Percentiles rank a stretch among this genome's conserved stretches.
These are phyloP conservation scores for Helotiales sp. DNA, from an alignment of 2,329 filamentous ascomycete genomes.

Conservation along the genomic window DNA sequence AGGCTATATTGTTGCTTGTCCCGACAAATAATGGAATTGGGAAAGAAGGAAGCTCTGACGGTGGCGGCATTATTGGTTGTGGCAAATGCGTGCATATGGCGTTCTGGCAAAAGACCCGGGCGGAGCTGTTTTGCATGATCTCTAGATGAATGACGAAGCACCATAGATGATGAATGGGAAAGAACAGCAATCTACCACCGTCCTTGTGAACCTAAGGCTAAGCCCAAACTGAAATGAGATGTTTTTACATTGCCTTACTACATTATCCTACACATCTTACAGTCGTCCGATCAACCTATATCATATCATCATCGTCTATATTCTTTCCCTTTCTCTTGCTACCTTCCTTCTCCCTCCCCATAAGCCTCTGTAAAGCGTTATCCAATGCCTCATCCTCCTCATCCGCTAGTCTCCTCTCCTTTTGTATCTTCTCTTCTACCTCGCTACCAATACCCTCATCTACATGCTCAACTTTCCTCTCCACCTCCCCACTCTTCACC, in stretches of 20 bases:
- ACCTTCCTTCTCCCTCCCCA: no score
- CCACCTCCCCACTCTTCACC: conserved; percentile 5
- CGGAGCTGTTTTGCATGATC: not conserved
- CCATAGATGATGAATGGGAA: not conserved
- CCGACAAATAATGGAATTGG: no score
- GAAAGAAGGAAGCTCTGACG: no score
- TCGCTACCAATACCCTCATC: not conserved
- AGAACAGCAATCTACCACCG: not conserved
- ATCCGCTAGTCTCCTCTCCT: not conserved
- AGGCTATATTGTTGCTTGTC: no score
- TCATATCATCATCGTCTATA: no score
- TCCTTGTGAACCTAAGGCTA: no score
- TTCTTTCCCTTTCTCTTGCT: no score
- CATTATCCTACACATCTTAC: not conserved
- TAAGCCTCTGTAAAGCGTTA: no score
- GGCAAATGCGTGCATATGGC: not conserved
- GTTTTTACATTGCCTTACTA: no score
- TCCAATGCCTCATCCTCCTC: not conserved
- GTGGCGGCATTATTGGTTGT: not conserved
- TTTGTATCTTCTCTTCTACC: not conserved
- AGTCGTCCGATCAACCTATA: no score
- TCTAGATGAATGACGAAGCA: not conserved
- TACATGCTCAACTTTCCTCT: not conserved
- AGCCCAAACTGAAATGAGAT: no score
- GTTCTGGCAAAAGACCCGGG: conserved; percentile 2